These are phyloP conservation scores for Fusarium illudens DNA, from an alignment of 2,329 filamentous ascomycete genomes.

Conservation along the genomic window DNA sequence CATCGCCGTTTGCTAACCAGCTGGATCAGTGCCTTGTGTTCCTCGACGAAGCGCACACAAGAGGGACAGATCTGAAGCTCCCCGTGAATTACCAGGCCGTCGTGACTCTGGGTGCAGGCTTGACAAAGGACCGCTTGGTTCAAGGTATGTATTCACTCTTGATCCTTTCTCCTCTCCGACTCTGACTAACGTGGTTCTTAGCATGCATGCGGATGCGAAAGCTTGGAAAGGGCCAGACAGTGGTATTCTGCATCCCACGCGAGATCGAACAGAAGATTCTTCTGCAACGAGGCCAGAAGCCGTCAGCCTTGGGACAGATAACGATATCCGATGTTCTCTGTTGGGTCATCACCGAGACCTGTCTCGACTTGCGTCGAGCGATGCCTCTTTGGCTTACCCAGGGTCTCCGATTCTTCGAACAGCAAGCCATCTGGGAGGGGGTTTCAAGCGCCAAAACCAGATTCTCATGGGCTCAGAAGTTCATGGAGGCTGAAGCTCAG, in stretches of 20 bases:
- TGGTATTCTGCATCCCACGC: constrained; percentile 66
- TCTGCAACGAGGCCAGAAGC: not conserved
- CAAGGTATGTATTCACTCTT: constrained; percentile 61
- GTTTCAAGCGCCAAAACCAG: not conserved
- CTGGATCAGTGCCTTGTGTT: constrained; percentile 70
- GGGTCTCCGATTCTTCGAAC: constrained; percentile 60
- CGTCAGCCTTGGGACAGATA: constrained; percentile 42
- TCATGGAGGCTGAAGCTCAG: constrained; percentile 65
- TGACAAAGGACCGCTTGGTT: constrained; percentile 74
- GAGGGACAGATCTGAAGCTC: constrained; percentile 73
- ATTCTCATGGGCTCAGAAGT: constrained; percentile 46
- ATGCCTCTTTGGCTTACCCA: constrained; percentile 66
- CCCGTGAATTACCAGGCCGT: constrained; percentile 67
- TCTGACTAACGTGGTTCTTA: constrained; percentile 37
- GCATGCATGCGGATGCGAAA: constrained; percentile 78
- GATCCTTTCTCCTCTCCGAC: not conserved
- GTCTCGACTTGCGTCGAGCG: constrained; percentile 10
- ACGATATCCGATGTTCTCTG: constrained; percentile 62
- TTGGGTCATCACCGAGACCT: constrained; percentile 60
- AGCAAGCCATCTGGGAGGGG: constrained; percentile 48
- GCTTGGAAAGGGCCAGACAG: constrained; percentile 71
- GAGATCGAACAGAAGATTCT: constrained; percentile 67
- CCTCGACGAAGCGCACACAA: constrained; percentile 74
- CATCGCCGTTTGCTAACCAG: constrained; percentile 65
- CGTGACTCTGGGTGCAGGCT: constrained; percentile 69